phyloP scores from a whole-genome alignment of 1,284 basidiomycete species.

The Trametes versicolor region DNA sequence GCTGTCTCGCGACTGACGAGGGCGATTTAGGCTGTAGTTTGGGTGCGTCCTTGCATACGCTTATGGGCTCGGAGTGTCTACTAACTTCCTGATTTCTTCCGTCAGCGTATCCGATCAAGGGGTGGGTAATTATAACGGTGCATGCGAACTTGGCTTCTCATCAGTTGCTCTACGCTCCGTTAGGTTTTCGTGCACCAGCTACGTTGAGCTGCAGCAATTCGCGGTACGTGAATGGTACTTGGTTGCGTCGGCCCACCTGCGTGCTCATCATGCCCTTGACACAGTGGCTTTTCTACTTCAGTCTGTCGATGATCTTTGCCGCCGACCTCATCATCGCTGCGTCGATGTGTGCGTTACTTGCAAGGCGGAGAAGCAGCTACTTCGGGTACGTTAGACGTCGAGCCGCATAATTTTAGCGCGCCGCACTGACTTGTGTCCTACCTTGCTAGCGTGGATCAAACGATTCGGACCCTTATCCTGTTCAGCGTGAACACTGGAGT shows the following conservation, averaged over 20 bases:
- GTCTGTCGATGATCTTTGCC: conserved; percentile 20
- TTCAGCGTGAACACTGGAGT: conserved; percentile 31
- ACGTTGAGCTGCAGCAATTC: neutral
- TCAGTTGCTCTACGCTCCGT: neutral
- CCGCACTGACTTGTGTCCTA: neutral
- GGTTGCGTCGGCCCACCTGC: no score
- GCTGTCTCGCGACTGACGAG: neutral
- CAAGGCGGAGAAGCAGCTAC: conserved; percentile 23
- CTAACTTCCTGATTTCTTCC: neutral
- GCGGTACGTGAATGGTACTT: neutral
- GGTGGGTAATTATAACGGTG: neutral
- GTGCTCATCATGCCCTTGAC: neutral
- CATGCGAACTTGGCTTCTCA: neutral
- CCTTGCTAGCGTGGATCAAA: conserved; percentile 19
- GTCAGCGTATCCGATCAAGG: neutral
- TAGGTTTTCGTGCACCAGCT: neutral
- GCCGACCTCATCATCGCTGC: conserved; percentile 28
- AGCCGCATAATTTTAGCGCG: neutral
- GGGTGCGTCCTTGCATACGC: neutral
- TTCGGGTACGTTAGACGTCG: conserved; percentile 12
- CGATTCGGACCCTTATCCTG: conserved; percentile 27
- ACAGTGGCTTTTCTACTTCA: conserved; percentile 8
- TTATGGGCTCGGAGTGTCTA: no score
- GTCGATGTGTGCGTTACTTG: conserved; percentile 22
- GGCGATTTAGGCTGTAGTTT: neutral